These are phyloP conservation scores for Curvularia lunata DNA, from an alignment of 2,329 filamentous ascomycete genomes.

Conservation along the genomic window DNA sequence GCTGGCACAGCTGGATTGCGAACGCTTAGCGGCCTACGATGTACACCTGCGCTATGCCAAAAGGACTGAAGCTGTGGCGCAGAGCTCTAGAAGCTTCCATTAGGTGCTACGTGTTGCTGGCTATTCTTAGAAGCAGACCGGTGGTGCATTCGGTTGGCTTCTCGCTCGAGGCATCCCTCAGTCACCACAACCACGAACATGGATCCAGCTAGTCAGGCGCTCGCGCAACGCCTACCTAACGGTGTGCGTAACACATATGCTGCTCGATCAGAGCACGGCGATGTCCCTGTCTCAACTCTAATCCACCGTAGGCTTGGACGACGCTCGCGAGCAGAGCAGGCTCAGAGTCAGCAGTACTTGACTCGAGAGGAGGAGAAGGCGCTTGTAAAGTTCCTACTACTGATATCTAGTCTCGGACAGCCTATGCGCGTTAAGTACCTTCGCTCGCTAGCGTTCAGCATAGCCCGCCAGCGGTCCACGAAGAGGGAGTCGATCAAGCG, in stretches of 20 bases:
- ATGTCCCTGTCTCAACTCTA: conserved; percentile 15
- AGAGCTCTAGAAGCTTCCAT: neutral
- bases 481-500: no score
- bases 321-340: conserved; percentile 9
- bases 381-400: conserved; percentile 13
- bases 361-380: conserved; percentile 34
- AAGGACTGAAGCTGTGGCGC: neutral
- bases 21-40: no score
- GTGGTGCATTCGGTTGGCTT: neutral
- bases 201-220: conserved; percentile 20
- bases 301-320: neutral
- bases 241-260: conserved; percentile 13
- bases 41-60: neutral
- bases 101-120: neutral
- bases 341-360: conserved; percentile 27
- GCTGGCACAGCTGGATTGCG: no score
- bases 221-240: conserved; percentile 13
- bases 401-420: neutral
- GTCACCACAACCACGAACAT: conserved; percentile 9
- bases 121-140: conserved; percentile 1
- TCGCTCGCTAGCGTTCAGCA: no score
- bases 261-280: neutral
- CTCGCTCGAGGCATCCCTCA: neutral
- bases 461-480: no score
- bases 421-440: no score